Evolutionary conservation across 805 yeast genomes (phyloP), one percentile per base, ranked within the genome.

Genomic region (Barnettozyma sp.): DNA sequence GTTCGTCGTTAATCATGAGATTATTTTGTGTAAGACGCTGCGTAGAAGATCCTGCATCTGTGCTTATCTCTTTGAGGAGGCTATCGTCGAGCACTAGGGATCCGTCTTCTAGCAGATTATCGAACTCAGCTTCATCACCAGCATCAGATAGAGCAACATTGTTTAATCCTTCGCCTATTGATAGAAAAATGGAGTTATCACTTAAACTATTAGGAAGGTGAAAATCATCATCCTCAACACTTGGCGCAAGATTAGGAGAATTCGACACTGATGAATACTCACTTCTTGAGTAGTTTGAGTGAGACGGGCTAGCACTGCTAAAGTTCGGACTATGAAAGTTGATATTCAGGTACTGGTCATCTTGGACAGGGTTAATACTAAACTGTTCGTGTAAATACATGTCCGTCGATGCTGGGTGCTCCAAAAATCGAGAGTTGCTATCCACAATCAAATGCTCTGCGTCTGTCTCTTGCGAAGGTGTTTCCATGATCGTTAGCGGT

Each of bases 211-310:
- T 20, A 6, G 22, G 13, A 4, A 32, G 13, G 17, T 7, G 21
- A 7, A 17, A 23, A 14, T 32, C 13, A 15, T 46, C 53, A 27
- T 46, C 54, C 14, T 41, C 49, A 17, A 30, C 45, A 3, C 37
- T 37, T 17, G 42, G 34, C 7, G 52, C 48, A 2, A 50, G 26
- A 28, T 46, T 49, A 5, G 57, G 57, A 0, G 57, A 52, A 20
- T 44, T 46, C 9, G 43, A 40, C 8, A 41, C 55, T 2, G 52
- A 46, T 1, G 56, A 50, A 1, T 46, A n/a, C 11, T 52, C 57
- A 35, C 50, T 47, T n/a, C 43, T 8, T 3, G 42, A 42, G 12
- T 30, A 28, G 14, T 29, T 33, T 7, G 40, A 33, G 4, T 36
- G 33, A 4, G 23, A n/a, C 13, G 34, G 31, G 5, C 38, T 30